Conservation (phyloP, 2,329 filamentous ascomycete species). For the Arthroderma sp. region DNA sequence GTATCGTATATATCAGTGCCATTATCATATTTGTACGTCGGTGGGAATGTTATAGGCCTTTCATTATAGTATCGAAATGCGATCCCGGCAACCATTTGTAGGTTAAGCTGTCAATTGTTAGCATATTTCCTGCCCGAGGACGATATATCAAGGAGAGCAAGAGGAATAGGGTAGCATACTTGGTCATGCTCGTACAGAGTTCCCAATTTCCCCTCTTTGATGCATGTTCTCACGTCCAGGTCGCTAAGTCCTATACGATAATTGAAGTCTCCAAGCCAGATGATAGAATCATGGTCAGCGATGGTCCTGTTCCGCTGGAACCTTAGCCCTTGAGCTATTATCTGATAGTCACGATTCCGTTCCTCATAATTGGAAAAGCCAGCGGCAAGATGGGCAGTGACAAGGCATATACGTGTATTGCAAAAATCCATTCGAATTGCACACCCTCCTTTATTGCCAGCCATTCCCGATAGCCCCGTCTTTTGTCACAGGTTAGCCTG, state of each 20-base stretch:
- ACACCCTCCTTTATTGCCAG: constrained; percentile 94
- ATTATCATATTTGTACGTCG: constrained; percentile 92
- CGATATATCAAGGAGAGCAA: not conserved
- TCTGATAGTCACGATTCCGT: constrained; percentile 81
- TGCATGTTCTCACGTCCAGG: constrained; percentile 61
- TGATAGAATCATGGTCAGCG: constrained; percentile 77
- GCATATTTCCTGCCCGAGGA: not conserved
- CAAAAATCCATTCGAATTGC: constrained; percentile 92
- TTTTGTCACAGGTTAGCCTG: constrained; percentile 20
- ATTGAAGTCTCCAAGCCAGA: constrained; percentile 98
- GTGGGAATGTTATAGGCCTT: constrained; percentile 71
- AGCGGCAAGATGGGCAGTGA: constrained; percentile 90
- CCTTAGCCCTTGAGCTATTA: constrained; percentile 70
- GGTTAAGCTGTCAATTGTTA: constrained; percentile 50
- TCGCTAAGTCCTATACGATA: constrained; percentile 81
- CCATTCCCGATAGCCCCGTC: constrained; percentile 88
- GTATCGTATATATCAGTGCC: constrained; percentile 83
- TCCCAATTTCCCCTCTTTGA: constrained; percentile 60
- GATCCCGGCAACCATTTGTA: constrained; percentile 89
- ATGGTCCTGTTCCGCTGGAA: constrained; percentile 88
- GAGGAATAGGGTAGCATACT: constrained; percentile 30
- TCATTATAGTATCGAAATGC: constrained; percentile 90
- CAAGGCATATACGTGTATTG: constrained; percentile 83
- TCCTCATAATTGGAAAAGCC: constrained; percentile 97
- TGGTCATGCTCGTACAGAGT: constrained; percentile 85